Evolutionary conservation across 208 protist genomes (phyloP).

Genomic region (Wallacemonas sp.): DNA sequence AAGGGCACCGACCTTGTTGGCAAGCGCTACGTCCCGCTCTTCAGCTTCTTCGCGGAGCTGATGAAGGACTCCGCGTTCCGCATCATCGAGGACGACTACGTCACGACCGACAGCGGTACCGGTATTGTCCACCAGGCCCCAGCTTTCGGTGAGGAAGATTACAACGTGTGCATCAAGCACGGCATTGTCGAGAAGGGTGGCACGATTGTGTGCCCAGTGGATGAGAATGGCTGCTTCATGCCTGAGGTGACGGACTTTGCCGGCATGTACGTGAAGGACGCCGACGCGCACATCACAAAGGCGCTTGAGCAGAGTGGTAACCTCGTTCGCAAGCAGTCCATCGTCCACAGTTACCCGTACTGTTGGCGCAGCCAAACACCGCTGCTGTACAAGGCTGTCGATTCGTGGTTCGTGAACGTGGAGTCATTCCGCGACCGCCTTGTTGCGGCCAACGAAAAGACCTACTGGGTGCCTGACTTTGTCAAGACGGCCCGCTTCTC

Average conservation of each 20-base stretch:
- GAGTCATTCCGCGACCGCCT: conserved; percentile 95
- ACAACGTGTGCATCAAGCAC: conserved; percentile 93
- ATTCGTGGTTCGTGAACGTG: conserved; percentile 99
- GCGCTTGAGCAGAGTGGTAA: conserved; percentile 90
- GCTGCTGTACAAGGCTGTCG: conserved; percentile 98
- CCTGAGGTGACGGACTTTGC: conserved; percentile 94
- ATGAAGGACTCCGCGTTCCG: conserved; percentile 83
- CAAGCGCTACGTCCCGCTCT: conserved; percentile 95
- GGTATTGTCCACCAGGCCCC: conserved; percentile 99
- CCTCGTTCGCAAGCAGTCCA: conserved; percentile 87
- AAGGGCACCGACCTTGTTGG: conserved; percentile 92
- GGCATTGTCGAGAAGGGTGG: conserved; percentile 93
- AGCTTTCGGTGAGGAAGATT: conserved; percentile 99
- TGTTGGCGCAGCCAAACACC: conserved; percentile 99
- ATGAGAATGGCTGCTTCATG: conserved; percentile 97
- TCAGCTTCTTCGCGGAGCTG: conserved; percentile 94
- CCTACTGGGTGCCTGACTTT: conserved; percentile 98
- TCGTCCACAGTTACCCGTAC: conserved; percentile 99
- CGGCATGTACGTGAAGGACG: conserved; percentile 97
- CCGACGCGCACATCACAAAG: conserved; percentile 95
- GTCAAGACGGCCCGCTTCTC: conserved; percentile 98
- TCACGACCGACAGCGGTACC: conserved; percentile 97
- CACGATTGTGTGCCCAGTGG: conserved; percentile 96
- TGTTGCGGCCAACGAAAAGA: conserved; percentile 93
- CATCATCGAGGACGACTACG: conserved; percentile 96